phyloP scores from a whole-genome alignment of 1,139 yeast species.

The Geotrichum histeridarum region DNA sequence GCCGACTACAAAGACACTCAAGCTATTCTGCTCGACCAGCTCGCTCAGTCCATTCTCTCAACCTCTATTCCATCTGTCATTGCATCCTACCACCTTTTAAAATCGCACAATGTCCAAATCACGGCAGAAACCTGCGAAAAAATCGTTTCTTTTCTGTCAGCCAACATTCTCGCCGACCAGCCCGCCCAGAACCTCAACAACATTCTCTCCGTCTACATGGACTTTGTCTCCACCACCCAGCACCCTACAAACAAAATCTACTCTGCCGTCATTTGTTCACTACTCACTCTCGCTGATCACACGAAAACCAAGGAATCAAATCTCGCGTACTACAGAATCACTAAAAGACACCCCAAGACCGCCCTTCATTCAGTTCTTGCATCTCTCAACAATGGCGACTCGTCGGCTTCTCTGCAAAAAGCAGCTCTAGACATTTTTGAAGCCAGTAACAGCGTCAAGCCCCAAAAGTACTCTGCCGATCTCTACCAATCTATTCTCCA shows the following conservation, averaged over 20 bases:
- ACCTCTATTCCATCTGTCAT: slow-evolving; percentile 8
- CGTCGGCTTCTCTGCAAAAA: slow-evolving; percentile 25
- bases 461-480: slow-evolving; percentile 22
- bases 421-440: slow-evolving; percentile 30
- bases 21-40: neutral
- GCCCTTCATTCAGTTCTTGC: slow-evolving; percentile 16
- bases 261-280: slow-evolving; percentile 29
- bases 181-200: slow-evolving; percentile 6
- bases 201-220: slow-evolving; percentile 12
- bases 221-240: slow-evolving; percentile 10
- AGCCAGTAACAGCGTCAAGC: slow-evolving; percentile 28
- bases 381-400: slow-evolving; percentile 19
- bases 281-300: slow-evolving; percentile 29
- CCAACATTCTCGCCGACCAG: slow-evolving; percentile 2
- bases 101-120: slow-evolving; percentile 2
- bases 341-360: slow-evolving; percentile 11
- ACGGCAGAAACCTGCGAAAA: neutral
- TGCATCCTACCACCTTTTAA: slow-evolving; percentile 11
- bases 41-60: neutral
- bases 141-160: slow-evolving; percentile 2
- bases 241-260: slow-evolving; percentile 33
- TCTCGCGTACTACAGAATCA: slow-evolving; percentile 17
- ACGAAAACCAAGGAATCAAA: slow-evolving; percentile 8
- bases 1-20: neutral
- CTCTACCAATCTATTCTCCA: slow-evolving; percentile 23